Evolutionary conservation across 192 early-diverging fungal genomes (phyloP), one percentile per base, ranked within the genome.

Genomic region (Entomortierella chlamydospora): DNA sequence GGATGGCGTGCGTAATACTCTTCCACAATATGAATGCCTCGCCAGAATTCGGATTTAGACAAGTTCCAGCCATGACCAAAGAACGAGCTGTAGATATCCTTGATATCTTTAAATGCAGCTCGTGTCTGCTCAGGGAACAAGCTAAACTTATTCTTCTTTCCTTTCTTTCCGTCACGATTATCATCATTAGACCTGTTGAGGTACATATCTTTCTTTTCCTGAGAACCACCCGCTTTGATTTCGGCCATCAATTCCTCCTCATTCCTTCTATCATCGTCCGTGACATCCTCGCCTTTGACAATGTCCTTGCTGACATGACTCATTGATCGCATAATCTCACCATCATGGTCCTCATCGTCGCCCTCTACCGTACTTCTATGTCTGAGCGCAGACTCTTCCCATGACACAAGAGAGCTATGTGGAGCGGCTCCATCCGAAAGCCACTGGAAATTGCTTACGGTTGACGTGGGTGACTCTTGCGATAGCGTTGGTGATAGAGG

Each of bases 11-110:
- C 55, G 64, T 83, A 83, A 29, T 61, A 81, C 57, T 81, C 61
- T 50, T 83, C 77, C 12, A 83, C 72, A 7, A 83, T 67, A 70
- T 76, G 62, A 25, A 81, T 74, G 5, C 76, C 77, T 28, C 68
- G 68, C 68, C 71, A 81, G 25, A 83, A 83, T 50, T 80, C 82
- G 10, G 69, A 41, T n/a, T 69, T 68, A 1, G 43, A 68, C 29
- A 83, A 42, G 13, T 70, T 83, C 82, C 82, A 83, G 0, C 82
- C 82, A 62, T 81, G 71, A 8, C 69, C 82, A 74, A 83, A 83
- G 64, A 81, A 83, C 0, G 82, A 66, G 34, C 73, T 70, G 23
- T 83, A 83, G 22, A 83, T 70, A 30, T 71, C 50, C 12, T 79
- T 67, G 23, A 83, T 81, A 33, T 83, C 82, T 43, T 81, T 80